Base-by-base conservation (phyloP, 768 basidiomycete genomes). In the Lactarius pseudohatsudake region DNA sequence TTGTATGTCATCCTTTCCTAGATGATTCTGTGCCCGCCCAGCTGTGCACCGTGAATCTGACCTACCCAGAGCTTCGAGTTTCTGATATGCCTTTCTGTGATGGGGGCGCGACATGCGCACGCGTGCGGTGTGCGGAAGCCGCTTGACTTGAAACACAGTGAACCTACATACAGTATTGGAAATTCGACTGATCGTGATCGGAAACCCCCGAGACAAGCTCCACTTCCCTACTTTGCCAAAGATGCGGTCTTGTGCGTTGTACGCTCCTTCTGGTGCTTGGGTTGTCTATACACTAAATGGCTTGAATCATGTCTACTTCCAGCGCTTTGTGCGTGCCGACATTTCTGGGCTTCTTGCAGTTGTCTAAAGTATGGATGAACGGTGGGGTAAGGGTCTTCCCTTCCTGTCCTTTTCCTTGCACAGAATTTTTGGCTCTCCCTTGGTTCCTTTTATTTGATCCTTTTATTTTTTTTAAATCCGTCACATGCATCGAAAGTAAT, bases 281-380 rank as follows among this genome's bases (percentile, higher is more conserved):
- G 20, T n/a, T 22, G 15, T 38, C 7, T 45, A n/a, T 45, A 20
- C 3, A 45, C 20, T n/a, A n/a, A 10, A 38, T 13, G 11, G 36
- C 1, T 13, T 38, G 41, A 7, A 41, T 41, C 16, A 18, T 41
- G 11, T 18, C 41, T 6, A 41, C 16, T 15, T 18, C 15, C 41
- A 41, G 41, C 41, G 15, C 41, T 41, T 41, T 41, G 6, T 41
- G 41, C 16, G 18, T 7, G 41, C 1, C 41, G 41, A 16, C 1
- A 18, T 41, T 18, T 41, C 41, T 18, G 2, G 16, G 16, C 41
- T 36, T 91, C 92, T 2, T 80, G 13, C 15, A 38, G 2, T 38
- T 45, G 18, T 45, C 20, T 10, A 22, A 6, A n/a, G 5, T 22
- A 4, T 22, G 22, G 22, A 22, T 26, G 47, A 26, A 13, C 47